Conservation (phyloP, 2,329 filamentous ascomycete genomes). For the Lachnellula occidentalis region DNA sequence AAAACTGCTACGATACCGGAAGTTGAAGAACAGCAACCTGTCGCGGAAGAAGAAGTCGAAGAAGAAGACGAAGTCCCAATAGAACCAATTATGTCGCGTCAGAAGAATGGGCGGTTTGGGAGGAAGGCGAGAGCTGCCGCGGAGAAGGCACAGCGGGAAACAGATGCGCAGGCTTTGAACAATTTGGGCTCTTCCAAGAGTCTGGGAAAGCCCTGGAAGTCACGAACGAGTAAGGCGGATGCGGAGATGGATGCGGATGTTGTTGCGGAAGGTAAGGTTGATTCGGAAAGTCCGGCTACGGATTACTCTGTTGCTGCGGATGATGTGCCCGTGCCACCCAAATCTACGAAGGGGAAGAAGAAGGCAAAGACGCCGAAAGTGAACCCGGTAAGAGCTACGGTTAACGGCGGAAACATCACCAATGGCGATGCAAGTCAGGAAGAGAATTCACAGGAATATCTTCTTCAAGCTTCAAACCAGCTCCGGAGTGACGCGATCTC, state of each 20-base stretch:
- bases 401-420: neutral
- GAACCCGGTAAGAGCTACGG: neutral
- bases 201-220: neutral
- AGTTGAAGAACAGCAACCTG: neutral
- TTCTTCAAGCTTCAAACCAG: neutral
- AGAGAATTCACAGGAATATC: neutral
- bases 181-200: neutral
- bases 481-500: neutral
- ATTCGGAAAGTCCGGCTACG: neutral
- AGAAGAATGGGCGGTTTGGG: neutral
- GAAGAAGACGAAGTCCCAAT: neutral
- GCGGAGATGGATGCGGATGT: neutral
- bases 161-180: neutral
- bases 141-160: neutral
- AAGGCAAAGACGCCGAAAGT: neutral
- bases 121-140: neutral
- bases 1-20: neutral
- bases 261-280: neutral
- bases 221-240: neutral
- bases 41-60: neutral
- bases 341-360: neutral
- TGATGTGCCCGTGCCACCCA: neutral
- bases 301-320: neutral
- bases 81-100: neutral
- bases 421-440: neutral